A percentile compares a stretch with the other conserved stretches of the same genome.
These are phyloP conservation scores for Aureobasidium sp. DNA, from an alignment of 2,329 filamentous ascomycete species.

Conservation along the genomic window DNA sequence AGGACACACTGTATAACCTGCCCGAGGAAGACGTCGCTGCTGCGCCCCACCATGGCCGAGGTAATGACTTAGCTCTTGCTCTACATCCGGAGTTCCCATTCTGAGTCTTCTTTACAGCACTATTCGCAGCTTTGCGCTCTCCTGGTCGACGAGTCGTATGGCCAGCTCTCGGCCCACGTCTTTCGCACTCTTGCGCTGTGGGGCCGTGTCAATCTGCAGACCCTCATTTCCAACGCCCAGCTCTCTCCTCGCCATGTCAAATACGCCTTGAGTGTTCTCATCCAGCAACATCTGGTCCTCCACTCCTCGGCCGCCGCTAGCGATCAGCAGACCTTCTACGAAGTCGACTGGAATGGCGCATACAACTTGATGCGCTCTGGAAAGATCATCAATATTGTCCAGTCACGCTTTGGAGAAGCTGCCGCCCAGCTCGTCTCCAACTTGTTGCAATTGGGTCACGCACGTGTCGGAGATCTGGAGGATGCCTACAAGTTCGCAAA, in stretches of 20 bases:
- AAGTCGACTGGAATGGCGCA: conserved; percentile 71
- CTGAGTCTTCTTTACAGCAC: conserved; percentile 51
- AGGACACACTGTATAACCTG: conserved; percentile 22
- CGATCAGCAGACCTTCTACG: conserved; percentile 64
- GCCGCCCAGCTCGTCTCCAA: conserved; percentile 69
- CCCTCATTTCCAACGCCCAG: conserved; percentile 64
- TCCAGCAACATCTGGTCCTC: conserved; percentile 71
- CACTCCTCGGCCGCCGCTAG: conserved; percentile 42
- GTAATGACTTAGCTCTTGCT: conserved; percentile 1
- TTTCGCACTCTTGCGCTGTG: conserved; percentile 70
- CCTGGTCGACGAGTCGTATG: conserved; percentile 81
- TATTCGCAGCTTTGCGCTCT: conserved; percentile 83
- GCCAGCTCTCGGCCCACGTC: conserved; percentile 84
- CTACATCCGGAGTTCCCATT: not conserved
- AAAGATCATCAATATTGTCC: conserved; percentile 70
- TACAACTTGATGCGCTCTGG: conserved; percentile 77
- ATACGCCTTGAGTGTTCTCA: conserved; percentile 73
- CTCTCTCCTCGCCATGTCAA: conserved; percentile 69
- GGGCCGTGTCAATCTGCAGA: conserved; percentile 66
- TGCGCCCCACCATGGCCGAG: conserved; percentile 20
- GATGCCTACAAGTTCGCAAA: conserved; percentile 50
- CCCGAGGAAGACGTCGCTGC: conserved; percentile 30
- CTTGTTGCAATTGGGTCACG: conserved; percentile 70
- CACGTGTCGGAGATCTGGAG: conserved; percentile 62
- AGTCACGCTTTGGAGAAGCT: conserved; percentile 64